Evolutionary conservation across 164 flowering plant genomes (phyloP).

Genomic region (Macadamia tetraphylla): DNA sequence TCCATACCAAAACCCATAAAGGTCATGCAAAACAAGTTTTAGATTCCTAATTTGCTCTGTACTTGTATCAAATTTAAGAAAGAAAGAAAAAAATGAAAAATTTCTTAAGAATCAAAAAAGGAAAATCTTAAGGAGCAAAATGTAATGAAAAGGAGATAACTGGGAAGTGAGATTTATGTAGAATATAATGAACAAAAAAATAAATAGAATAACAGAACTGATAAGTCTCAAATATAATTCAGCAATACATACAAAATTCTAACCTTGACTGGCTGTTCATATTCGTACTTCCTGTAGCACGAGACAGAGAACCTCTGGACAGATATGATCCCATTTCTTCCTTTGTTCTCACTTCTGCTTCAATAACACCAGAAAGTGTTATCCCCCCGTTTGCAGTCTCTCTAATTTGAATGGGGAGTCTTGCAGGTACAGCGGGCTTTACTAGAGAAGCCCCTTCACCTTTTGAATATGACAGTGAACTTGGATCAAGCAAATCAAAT

Average conservation of each 20-base stretch:
- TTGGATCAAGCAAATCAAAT: slow-evolving; percentile 70
- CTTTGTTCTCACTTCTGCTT: slow-evolving; percentile 74
- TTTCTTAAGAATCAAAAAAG: no score
- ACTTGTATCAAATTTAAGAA: no score
- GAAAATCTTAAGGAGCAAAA: no score
- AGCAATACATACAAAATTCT: background rate
- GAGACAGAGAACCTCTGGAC: slow-evolving; percentile 70
- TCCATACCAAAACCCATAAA: no score
- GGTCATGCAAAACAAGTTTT: no score
- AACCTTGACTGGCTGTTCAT: slow-evolving; percentile 99
- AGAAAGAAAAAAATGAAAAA: no score
- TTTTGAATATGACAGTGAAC: slow-evolving; percentile 23
- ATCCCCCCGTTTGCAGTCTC: slow-evolving; percentile 89
- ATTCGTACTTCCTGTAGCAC: slow-evolving; percentile 97
- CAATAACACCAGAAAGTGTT: slow-evolving; percentile 88
- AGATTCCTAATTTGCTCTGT: no score
- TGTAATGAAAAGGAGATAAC: no score
- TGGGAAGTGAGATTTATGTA: no score
- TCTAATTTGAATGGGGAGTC: slow-evolving; percentile 89
- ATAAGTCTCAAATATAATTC: no score
- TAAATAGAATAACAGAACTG: no score
- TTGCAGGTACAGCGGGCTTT: slow-evolving; percentile 48
- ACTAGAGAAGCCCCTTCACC: slow-evolving; percentile 32
- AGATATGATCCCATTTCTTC: slow-evolving; percentile 87
- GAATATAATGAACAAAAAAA: no score